phyloP scores from a whole-genome alignment of 2,329 filamentous ascomycete species.

The Plenodomus lindquistii region DNA sequence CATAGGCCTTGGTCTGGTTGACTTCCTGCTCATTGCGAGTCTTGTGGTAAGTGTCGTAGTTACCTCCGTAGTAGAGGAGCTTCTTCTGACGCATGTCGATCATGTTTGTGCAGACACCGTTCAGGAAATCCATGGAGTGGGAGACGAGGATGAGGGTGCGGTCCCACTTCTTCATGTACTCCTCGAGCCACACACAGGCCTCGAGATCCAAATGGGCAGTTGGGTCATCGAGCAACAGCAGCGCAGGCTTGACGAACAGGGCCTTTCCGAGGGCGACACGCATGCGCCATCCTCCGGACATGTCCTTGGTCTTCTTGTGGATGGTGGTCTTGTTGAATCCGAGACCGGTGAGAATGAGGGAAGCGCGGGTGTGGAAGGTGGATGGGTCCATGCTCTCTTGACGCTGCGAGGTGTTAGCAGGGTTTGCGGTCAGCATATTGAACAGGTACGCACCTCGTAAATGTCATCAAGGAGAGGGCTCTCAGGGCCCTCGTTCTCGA shows the following conservation, averaged over 20 bases:
- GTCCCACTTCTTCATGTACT: conserved; percentile 99
- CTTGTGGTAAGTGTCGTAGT: conserved; percentile 98
- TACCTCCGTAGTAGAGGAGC: conserved; percentile 98
- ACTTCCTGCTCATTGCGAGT: conserved; percentile 90
- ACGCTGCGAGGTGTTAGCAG: conserved; percentile 60
- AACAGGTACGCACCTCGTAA: conserved; percentile 74
- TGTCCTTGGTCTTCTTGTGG: conserved; percentile 99
- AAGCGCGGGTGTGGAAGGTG: conserved; percentile 93
- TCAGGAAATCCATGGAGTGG: conserved; percentile 98
- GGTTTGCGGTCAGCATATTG: not conserved
- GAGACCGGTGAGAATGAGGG: conserved; percentile 95
- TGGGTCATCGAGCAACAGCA: conserved; percentile 95
- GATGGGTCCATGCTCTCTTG: conserved; percentile 99
- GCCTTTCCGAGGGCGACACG: conserved; percentile 97
- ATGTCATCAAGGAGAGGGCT: conserved; percentile 87
- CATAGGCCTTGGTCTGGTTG: conserved; percentile 99
- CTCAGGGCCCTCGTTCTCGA: conserved; percentile 92
- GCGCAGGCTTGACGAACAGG: conserved; percentile 95
- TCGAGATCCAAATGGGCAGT: conserved; percentile 99
- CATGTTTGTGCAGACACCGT: conserved; percentile 98
- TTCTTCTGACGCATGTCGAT: conserved; percentile 92
- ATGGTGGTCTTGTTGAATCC: conserved; percentile 99
- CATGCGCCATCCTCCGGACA: conserved; percentile 99
- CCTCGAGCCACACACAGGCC: conserved; percentile 99
- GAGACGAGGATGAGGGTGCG: conserved; percentile 95